Percentiles rank a stretch among this genome's conserved stretches.
Evolutionary conservation across 2,329 filamentous ascomycete species (phyloP).

Genomic region (Fusarium concolor): DNA sequence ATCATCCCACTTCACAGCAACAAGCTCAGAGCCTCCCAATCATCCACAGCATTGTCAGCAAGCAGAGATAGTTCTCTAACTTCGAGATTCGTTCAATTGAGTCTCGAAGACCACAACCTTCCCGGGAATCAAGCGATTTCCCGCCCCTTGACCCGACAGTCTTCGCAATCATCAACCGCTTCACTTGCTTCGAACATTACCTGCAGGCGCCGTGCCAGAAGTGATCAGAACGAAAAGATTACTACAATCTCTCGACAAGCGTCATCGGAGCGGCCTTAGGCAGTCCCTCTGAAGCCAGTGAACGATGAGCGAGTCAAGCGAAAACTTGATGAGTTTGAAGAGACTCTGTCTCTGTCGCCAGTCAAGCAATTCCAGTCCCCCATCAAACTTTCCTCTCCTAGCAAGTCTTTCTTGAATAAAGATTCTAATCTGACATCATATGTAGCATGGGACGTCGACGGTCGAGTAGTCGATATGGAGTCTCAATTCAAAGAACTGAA

Average conservation of each 20-base stretch:
- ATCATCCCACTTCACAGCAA: conserved; percentile 35
- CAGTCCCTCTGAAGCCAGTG: conserved; percentile 51
- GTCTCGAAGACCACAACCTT: conserved; percentile 51
- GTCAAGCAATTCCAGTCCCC: conserved; percentile 54
- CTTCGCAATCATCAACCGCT: conserved; percentile 41
- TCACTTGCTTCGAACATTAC: conserved; percentile 45
- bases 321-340: conserved; percentile 50
- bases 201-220: conserved; percentile 44
- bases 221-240: conserved; percentile 32
- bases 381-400: conserved; percentile 57
- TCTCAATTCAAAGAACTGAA: conserved; percentile 77
- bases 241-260: conserved; percentile 19
- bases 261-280: conserved; percentile 48
- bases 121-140: conserved; percentile 62
- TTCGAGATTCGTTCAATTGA: conserved; percentile 54
- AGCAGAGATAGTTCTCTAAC: conserved; percentile 60
- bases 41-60: conserved; percentile 45
- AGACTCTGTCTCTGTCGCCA: conserved; percentile 47
- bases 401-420: conserved; percentile 72
- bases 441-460: conserved; percentile 83
- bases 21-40: conserved; percentile 45
- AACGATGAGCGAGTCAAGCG: conserved; percentile 46
- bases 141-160: conserved; percentile 39
- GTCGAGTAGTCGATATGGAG: conserved; percentile 81
- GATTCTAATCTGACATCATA: conserved; percentile 75